These are phyloP conservation scores for Didymella keratinophila DNA, from an alignment of 2,329 filamentous ascomycete genomes.

Conservation along the genomic window DNA sequence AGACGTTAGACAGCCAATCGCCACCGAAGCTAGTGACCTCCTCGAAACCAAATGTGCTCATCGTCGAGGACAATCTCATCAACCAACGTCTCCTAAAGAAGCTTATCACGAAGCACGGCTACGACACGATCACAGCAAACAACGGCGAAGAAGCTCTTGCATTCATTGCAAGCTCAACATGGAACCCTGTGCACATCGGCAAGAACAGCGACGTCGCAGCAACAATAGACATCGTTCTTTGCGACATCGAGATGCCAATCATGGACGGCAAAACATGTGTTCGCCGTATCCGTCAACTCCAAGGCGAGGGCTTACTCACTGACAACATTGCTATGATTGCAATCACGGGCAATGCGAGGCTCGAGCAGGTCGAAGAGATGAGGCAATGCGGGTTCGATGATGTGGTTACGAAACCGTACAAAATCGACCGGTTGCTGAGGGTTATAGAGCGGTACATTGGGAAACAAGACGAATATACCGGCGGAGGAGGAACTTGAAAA, in stretches of 20 bases:
- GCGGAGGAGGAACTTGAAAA: neutral
- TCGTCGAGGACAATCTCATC: conserved; percentile 47
- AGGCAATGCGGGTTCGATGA: conserved; percentile 44
- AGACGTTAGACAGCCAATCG: neutral
- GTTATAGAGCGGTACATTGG: conserved; percentile 9
- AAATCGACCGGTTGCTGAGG: conserved; percentile 51
- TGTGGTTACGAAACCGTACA: conserved; percentile 58
- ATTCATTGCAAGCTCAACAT: conserved; percentile 18
- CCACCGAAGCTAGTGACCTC: neutral
- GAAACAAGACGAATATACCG: too few species aligned
- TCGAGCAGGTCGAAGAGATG: conserved; percentile 46
- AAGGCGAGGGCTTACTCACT: conserved; percentile 23
- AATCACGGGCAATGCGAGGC: conserved; percentile 42
- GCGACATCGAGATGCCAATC: conserved; percentile 46
- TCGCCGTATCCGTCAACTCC: conserved; percentile 29
- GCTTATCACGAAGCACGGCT: conserved; percentile 38
- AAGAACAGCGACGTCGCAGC: neutral
- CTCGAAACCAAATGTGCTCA: conserved; percentile 27
- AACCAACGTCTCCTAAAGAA: conserved; percentile 41
- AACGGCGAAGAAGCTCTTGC: conserved; percentile 41
- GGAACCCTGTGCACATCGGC: conserved; percentile 5
- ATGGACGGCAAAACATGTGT: conserved; percentile 35
- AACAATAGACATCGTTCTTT: conserved; percentile 19
- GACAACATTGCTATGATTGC: conserved; percentile 34
- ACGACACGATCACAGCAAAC: conserved; percentile 34